Percentiles rank a stretch among this genome's conserved stretches.
These are phyloP conservation scores for Boletus holoroseus DNA, from an alignment of 1,284 basidiomycete genomes.

Conservation along the genomic window DNA sequence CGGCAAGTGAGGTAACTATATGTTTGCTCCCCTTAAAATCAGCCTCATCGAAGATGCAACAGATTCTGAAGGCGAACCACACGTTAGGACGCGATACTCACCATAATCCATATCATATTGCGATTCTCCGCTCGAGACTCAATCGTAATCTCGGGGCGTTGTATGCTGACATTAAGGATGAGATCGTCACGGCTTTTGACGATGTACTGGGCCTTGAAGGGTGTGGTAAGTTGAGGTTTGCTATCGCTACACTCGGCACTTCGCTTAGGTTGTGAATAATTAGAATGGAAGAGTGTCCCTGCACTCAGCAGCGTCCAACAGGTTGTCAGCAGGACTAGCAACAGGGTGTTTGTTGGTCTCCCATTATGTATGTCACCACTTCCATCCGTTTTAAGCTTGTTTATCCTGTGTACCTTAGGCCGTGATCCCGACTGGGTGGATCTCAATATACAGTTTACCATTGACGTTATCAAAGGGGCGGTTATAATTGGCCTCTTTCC, in stretches of 20 bases:
- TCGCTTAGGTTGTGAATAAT: neutral
- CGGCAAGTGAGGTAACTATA: constrained; percentile 5
- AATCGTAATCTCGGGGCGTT: constrained; percentile 30
- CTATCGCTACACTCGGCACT: neutral
- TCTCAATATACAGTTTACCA: constrained; percentile 34
- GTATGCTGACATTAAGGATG: constrained; percentile 31
- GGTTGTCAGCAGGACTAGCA: constrained; percentile 34
- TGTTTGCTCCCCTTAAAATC: neutral
- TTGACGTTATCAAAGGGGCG: constrained; percentile 32
- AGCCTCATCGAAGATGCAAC: neutral
- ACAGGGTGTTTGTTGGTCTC: constrained; percentile 39
- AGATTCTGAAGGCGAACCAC: constrained; percentile 3
- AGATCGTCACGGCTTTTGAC: constrained; percentile 31
- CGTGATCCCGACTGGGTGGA: constrained; percentile 35
- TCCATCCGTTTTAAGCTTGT: neutral
- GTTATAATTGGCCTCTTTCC: constrained; percentile 36
- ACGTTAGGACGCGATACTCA: constrained; percentile 24
- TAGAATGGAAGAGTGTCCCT: constrained; percentile 32
- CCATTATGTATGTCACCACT: constrained; percentile 34
- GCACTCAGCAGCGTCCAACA: constrained; percentile 18
- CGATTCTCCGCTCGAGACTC: constrained; percentile 27
- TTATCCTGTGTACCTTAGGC: constrained; percentile 27
- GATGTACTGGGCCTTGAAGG: constrained; percentile 19
- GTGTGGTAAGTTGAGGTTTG: constrained; percentile 14
- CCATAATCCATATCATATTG: constrained; percentile 29